These are phyloP conservation scores for Alternaria hordeiaustralica DNA, from an alignment of 2,329 filamentous ascomycete species.

Conservation along the genomic window DNA sequence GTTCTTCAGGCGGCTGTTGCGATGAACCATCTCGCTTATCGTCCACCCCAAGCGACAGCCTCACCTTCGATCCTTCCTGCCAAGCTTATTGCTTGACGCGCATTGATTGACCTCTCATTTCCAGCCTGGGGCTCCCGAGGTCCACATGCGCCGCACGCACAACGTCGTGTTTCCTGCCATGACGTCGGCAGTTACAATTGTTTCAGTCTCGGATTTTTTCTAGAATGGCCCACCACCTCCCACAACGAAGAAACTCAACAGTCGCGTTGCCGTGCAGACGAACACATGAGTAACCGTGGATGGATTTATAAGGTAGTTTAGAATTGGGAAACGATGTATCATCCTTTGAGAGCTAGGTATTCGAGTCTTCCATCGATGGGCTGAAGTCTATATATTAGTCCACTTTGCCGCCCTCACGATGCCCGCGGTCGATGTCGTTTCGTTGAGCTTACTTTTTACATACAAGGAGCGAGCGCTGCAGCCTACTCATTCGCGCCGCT, in stretches of 20 bases:
- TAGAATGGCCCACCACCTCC: conserved; percentile 2
- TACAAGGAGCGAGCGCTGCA: not conserved
- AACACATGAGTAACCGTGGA: not conserved
- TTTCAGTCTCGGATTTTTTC: not conserved
- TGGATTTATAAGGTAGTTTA: not conserved
- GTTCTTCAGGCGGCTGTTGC: not conserved
- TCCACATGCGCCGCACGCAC: not conserved
- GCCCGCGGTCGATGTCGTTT: not conserved
- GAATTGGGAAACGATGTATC: not conserved
- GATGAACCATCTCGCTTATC: conserved; percentile 17
- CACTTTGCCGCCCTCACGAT: not conserved
- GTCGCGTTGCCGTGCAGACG: not conserved
- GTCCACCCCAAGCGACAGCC: conserved; percentile 11
- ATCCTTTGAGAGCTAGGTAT: not conserved
- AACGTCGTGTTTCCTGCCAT: conserved; percentile 2
- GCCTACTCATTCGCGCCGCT: not conserved
- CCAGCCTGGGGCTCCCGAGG: not conserved
- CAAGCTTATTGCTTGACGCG: conserved; percentile 17
- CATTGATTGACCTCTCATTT: conserved; percentile 19
- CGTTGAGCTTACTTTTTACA: not conserved
- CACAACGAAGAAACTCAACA: not conserved
- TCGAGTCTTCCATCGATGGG: not conserved
- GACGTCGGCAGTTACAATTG: not conserved
- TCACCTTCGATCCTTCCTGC: conserved; percentile 10
- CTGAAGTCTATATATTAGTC: not conserved